These are phyloP conservation scores for Peronospora farinosa DNA, from an alignment of 352 stramenopile species.

Conservation along the genomic window DNA sequence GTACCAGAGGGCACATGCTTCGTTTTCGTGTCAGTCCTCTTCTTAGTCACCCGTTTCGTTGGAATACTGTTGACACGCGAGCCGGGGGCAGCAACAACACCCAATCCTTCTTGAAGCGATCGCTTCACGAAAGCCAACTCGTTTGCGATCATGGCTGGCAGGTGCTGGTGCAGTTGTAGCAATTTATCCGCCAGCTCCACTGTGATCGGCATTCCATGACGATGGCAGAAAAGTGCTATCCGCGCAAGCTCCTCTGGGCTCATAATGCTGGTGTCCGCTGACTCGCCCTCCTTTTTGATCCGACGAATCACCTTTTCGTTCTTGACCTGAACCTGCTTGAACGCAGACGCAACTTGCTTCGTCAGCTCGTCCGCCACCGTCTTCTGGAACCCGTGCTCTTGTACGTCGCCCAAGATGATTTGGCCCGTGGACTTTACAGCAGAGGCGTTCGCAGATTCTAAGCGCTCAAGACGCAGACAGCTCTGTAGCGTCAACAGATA, in stretches of 20 bases:
- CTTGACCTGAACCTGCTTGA: slow-evolving; percentile 20
- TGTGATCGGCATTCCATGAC: slow-evolving; percentile 39
- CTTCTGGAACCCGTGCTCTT: slow-evolving; percentile 44
- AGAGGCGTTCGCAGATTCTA: slow-evolving; percentile 33
- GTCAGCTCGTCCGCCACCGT: slow-evolving; percentile 23
- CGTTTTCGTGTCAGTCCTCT: slow-evolving; percentile 14
- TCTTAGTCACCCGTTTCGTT: slow-evolving; percentile 11
- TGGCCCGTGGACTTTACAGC: slow-evolving; percentile 34
- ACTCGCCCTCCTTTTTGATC: slow-evolving; percentile 13
- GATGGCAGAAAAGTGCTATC: slow-evolving; percentile 55
- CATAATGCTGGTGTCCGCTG: slow-evolving; percentile 13
- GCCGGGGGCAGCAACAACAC: slow-evolving; percentile 12
- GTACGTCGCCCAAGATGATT: slow-evolving; percentile 45
- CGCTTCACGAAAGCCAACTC: slow-evolving; percentile 44
- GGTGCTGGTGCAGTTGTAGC: slow-evolving; percentile 33
- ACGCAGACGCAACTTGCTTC: slow-evolving; percentile 21
- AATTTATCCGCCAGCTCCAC: slow-evolving; percentile 34
- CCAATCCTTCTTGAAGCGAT: slow-evolving; percentile 25
- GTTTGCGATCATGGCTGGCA: slow-evolving; percentile 35
- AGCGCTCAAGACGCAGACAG: slow-evolving; percentile 41
- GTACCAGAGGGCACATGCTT: slow-evolving; percentile 9
- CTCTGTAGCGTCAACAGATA: slow-evolving; percentile 68
- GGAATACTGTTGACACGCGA: slow-evolving; percentile 4
- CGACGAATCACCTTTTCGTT: slow-evolving; percentile 20
- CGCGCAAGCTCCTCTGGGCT: slow-evolving; percentile 40